These are phyloP conservation scores for Leccinum disarticulatum DNA, from an alignment of 768 basidiomycete genomes.

Conservation along the genomic window DNA sequence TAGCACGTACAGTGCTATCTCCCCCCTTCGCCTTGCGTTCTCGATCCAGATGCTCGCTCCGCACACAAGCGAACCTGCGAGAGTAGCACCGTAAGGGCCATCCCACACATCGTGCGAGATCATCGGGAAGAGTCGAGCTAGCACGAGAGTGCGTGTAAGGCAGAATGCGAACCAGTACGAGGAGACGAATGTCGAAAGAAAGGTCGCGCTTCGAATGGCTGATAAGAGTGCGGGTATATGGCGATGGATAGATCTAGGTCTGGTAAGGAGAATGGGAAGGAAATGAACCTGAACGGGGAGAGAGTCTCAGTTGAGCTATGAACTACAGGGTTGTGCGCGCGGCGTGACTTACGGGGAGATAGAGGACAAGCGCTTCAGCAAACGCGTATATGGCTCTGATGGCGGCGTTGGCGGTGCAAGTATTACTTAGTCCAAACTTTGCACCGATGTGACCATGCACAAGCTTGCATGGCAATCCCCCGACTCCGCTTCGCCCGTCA, in stretches of 20 bases:
- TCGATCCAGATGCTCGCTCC: constrained; percentile 81
- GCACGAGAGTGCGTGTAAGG: constrained; percentile 59
- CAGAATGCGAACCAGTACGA: constrained; percentile 73
- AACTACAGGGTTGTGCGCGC: neutral
- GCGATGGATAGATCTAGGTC: constrained; percentile 49
- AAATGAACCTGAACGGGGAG: constrained; percentile 58
- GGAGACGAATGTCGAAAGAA: constrained; percentile 70
- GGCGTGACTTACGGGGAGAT: constrained; percentile 60
- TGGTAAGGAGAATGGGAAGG: constrained; percentile 61
- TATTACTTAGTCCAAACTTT: constrained; percentile 46
- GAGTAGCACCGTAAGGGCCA: constrained; percentile 66
- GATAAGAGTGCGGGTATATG: constrained; percentile 44
- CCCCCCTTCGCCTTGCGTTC: constrained; percentile 65
- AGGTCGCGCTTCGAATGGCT: constrained; percentile 64
- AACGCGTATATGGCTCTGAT: constrained; percentile 59
- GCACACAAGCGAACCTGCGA: constrained; percentile 67
- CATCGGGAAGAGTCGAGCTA: constrained; percentile 61
- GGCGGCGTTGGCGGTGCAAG: constrained; percentile 58
- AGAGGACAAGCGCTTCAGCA: constrained; percentile 60
- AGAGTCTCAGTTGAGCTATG: neutral
- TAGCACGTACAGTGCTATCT: constrained; percentile 79
- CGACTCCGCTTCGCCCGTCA: constrained; percentile 49
- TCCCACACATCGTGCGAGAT: constrained; percentile 82
- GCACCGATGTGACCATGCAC: constrained; percentile 61
- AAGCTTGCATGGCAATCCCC: constrained; percentile 75